Conservation (phyloP, 805 yeast species). For the Lipomyces sp. region DNA sequence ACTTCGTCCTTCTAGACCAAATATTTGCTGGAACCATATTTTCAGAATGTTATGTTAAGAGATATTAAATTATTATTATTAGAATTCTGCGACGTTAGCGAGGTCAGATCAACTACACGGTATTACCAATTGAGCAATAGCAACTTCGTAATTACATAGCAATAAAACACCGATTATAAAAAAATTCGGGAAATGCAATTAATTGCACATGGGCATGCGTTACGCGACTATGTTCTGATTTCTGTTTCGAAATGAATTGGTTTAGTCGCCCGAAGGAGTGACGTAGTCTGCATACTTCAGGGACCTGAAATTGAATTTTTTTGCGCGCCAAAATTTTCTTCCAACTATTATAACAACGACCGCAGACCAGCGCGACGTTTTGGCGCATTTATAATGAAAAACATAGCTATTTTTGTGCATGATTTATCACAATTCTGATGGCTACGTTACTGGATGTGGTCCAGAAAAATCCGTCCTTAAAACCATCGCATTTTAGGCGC, state of each 20-base stretch:
- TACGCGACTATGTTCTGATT: not conserved
- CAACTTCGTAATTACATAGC: not conserved
- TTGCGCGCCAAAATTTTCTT: not conserved
- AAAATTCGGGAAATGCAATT: not conserved
- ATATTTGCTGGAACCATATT: slow-evolving; percentile 26
- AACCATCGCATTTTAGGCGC: slow-evolving; percentile 39
- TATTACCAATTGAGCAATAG: not conserved
- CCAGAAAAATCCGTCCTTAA: slow-evolving; percentile 36
- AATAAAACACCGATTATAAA: not conserved
- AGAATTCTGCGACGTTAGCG: not conserved
- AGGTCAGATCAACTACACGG: not conserved
- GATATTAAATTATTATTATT: no score
- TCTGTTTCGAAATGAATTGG: not conserved
- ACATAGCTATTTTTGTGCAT: not conserved
- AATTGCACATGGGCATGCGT: not conserved
- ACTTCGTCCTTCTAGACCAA: slow-evolving; percentile 28
- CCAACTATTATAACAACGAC: slow-evolving; percentile 1
- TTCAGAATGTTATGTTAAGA: not conserved
- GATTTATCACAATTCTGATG: not conserved
- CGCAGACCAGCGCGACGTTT: slow-evolving; percentile 5
- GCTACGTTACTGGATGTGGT: slow-evolving; percentile 9
- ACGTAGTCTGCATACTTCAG: not conserved
- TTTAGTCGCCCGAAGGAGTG: not conserved
- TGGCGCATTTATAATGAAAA: not conserved
- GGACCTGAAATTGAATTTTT: not conserved